Evolutionary conservation across 108 stramenopile species (phyloP), one percentile per base, ranked within the genome.

Genomic region (Skeletonema menzelii): DNA sequence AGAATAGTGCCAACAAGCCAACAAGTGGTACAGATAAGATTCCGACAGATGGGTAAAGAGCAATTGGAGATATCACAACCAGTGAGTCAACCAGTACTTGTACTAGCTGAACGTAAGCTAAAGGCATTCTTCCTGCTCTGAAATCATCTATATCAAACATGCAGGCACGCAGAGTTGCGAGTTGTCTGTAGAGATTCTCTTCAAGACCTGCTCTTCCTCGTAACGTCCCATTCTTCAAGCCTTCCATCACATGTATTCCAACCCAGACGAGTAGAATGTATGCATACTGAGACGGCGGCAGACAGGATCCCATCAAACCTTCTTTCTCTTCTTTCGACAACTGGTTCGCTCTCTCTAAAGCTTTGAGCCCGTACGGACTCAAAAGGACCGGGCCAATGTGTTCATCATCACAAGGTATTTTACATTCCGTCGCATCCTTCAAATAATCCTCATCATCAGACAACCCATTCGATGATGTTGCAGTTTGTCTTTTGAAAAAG

Each of bases 91-190:
- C 84, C 13, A 84, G 59, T 31, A 81, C 80, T 30, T 84, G 84
- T 4, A 82, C 80, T 5, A 85, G 30, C 31, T 85, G 84, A 17
- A 85, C 84, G 42, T 85, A 85, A 11, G 84, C 81, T 34, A 82
- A 40, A 6, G 84, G 84, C 84, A 85, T 85, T 14, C 84, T 35
- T 26, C 84, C 84, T 8, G 81, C 76, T 17, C 46, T 19, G 20
- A 73, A 68, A 64, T 85, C 84, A 27, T 62, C 76, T 20, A 85
- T 82, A 19, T 68, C 55, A 57, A 82, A 82, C n/a, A 68, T 59
- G 14, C 47, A 60, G 17, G 77, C 84, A 32, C 84, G 75, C 27
- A 80, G 27, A 4, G 58, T 44, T 38, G 80, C 73, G 19, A 85
- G 22, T 56, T 74, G 53, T 32, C 66, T 34, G 4, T 82, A 56